phyloP scores from a whole-genome alignment of 305 asterid genomes.

The Nicotiana rustica region DNA sequence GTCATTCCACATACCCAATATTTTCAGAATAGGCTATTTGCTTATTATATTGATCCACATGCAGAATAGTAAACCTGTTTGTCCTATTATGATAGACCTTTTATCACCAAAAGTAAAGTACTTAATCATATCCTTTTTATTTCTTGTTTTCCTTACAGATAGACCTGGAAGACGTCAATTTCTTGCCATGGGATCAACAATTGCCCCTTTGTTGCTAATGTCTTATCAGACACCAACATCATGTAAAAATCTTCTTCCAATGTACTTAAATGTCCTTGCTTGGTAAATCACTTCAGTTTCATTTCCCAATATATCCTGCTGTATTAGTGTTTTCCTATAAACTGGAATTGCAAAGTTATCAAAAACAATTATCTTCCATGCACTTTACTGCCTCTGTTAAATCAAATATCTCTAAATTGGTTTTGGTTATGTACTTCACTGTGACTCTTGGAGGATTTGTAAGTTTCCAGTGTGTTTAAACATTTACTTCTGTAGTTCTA shows the following conservation, averaged over 20 bases:
- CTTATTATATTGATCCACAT: background rate
- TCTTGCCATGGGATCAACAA: conserved; percentile 41
- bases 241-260: conserved; percentile 37
- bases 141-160: conserved; percentile 32
- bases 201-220: conserved; percentile 38
- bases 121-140: background rate
- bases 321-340: background rate
- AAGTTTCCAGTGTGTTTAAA: no score
- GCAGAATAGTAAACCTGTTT: background rate
- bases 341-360: background rate
- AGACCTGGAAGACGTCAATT: conserved; percentile 44
- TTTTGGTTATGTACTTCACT: no score
- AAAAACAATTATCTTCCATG: background rate
- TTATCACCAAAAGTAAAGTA: background rate
- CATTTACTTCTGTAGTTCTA: no score
- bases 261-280: background rate
- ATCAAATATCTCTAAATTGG: no score
- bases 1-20: background rate
- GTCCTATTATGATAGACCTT: background rate
- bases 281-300: background rate
- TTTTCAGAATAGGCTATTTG: background rate
- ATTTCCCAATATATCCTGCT: background rate
- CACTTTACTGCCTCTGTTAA: conserved; percentile 32
- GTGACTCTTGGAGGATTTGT: no score
- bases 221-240: conserved; percentile 39